phyloP scores from a whole-genome alignment of 345 rosid species.

The Citrus sinensis region DNA sequence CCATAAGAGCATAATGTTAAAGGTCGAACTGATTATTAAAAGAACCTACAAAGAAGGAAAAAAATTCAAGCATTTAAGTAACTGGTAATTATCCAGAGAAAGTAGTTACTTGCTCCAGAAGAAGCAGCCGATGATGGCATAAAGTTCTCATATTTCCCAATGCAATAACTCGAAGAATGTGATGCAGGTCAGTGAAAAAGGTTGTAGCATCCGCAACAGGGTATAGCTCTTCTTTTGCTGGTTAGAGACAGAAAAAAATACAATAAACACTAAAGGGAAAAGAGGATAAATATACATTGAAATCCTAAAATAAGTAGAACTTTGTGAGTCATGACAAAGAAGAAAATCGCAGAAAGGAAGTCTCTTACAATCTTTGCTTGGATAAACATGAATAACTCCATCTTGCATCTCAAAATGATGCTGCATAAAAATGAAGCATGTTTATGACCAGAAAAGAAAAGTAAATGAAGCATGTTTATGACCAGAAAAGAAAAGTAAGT shows the following conservation, averaged over 20 bases:
- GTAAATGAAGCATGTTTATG: slow-evolving; percentile 12
- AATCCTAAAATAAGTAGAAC: neutral
- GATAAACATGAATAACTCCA: slow-evolving; percentile 92
- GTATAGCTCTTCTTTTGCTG: slow-evolving; percentile 81
- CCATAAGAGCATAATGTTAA: slow-evolving; percentile 11
- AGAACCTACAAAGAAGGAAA: neutral
- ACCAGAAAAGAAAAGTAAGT: slow-evolving; percentile 3
- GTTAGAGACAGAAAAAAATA: slow-evolving; percentile 9
- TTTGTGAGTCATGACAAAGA: slow-evolving; percentile 1
- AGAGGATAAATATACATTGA: neutral
- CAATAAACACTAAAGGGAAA: slow-evolving; percentile 1
- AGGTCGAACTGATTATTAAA: neutral
- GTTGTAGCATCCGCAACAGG: slow-evolving; percentile 89
- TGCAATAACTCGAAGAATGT: slow-evolving; percentile 79
- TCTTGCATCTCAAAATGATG: slow-evolving; percentile 93
- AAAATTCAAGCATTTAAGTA: slow-evolving; percentile 1
- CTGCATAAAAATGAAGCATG: slow-evolving; percentile 39
- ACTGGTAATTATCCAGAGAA: neutral
- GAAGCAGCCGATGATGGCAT: slow-evolving; percentile 88
- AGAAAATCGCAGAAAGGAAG: slow-evolving; percentile 4
- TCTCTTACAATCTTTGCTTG: slow-evolving; percentile 68
- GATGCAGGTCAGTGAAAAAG: slow-evolving; percentile 92
- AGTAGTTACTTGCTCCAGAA: slow-evolving; percentile 78
- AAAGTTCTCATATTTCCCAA: slow-evolving; percentile 90
- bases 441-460: slow-evolving; percentile 8